A percentile compares a stretch with the other conserved stretches of the same genome.
These are phyloP conservation scores for Trichoderma guizhouense DNA, from an alignment of 2,329 filamentous ascomycete genomes.

Conservation along the genomic window DNA sequence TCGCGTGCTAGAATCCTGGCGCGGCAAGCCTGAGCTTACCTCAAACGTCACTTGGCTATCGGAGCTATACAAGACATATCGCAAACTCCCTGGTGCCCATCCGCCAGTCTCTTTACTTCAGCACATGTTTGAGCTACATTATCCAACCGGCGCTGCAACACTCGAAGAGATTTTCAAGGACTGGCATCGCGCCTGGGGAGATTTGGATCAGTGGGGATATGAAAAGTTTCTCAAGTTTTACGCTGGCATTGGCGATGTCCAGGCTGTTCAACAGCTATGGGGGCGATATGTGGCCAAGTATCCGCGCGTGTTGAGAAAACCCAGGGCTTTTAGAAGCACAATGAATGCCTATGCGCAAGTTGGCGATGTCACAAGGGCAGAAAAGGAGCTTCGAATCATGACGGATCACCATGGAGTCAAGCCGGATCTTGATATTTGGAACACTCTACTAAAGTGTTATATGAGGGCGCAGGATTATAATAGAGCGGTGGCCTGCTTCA, in stretches of 20 bases:
- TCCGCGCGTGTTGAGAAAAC: slow-evolving; percentile 32
- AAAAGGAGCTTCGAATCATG: slow-evolving; percentile 62
- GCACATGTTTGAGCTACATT: slow-evolving; percentile 44
- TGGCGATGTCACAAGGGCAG: slow-evolving; percentile 59
- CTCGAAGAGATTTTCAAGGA: slow-evolving; percentile 48
- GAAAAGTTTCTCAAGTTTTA: slow-evolving; percentile 50
- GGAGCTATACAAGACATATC: slow-evolving; percentile 46
- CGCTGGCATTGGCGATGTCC: slow-evolving; percentile 46
- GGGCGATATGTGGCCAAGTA: slow-evolving; percentile 39
- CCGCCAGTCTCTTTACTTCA: slow-evolving; percentile 41
- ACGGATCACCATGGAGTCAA: slow-evolving; percentile 49
- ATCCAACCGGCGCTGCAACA: slow-evolving; percentile 36
- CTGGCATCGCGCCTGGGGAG: slow-evolving; percentile 42
- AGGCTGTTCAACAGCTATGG: slow-evolving; percentile 45
- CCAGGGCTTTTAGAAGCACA: slow-evolving; percentile 52
- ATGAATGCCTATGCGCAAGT: slow-evolving; percentile 69
- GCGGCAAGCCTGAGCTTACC: slow-evolving; percentile 27
- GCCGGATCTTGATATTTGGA: slow-evolving; percentile 65
- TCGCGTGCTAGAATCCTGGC: slow-evolving; percentile 31
- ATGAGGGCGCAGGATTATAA: slow-evolving; percentile 62
- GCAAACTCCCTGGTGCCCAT: slow-evolving; percentile 37
- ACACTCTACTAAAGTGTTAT: slow-evolving; percentile 71
- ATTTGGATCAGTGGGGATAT: slow-evolving; percentile 44
- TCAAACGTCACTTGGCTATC: slow-evolving; percentile 34
- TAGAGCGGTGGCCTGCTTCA: slow-evolving; percentile 63